Conservation (phyloP, 495 filamentous ascomycete genomes). For the Penicillium taxi region DNA sequence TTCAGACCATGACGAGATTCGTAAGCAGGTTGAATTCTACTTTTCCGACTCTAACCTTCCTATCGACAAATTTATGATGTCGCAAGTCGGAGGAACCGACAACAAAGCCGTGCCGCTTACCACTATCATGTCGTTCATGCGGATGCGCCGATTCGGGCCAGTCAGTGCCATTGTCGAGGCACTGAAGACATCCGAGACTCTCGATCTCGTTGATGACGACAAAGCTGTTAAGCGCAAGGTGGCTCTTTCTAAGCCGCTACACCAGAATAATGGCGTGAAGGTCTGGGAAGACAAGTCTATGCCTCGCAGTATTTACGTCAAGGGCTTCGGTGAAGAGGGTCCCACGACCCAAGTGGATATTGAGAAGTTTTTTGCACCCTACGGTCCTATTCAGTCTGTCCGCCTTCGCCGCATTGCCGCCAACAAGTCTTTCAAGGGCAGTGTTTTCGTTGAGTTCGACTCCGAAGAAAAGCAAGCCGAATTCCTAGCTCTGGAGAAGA, state of each 20-base stretch:
- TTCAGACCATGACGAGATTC: slow-evolving; percentile 67
- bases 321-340: slow-evolving; percentile 78
- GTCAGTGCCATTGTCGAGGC: slow-evolving; percentile 73
- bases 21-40: slow-evolving; percentile 94
- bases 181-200: slow-evolving; percentile 58
- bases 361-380: slow-evolving; percentile 80
- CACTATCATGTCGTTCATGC: slow-evolving; percentile 74
- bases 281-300: slow-evolving; percentile 53
- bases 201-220: slow-evolving; percentile 62
- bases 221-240: slow-evolving; percentile 68
- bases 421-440: slow-evolving; percentile 75
- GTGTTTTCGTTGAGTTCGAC: slow-evolving; percentile 87
- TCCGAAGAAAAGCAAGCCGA: slow-evolving; percentile 63
- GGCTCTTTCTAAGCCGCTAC: slow-evolving; percentile 44
- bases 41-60: slow-evolving; percentile 90
- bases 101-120: slow-evolving; percentile 75
- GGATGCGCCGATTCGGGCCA: slow-evolving; percentile 88
- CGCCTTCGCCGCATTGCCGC: slow-evolving; percentile 76
- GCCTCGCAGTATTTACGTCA: slow-evolving; percentile 61
- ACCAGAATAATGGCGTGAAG: slow-evolving; percentile 35
- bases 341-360: slow-evolving; percentile 80
- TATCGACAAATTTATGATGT: slow-evolving; percentile 77
- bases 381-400: slow-evolving; percentile 72
- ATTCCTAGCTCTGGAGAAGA: slow-evolving; percentile 71
- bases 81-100: slow-evolving; percentile 59